Evolutionary conservation across 306 rosid genomes (phyloP).

Genomic region (Ceratonia siliqua): DNA sequence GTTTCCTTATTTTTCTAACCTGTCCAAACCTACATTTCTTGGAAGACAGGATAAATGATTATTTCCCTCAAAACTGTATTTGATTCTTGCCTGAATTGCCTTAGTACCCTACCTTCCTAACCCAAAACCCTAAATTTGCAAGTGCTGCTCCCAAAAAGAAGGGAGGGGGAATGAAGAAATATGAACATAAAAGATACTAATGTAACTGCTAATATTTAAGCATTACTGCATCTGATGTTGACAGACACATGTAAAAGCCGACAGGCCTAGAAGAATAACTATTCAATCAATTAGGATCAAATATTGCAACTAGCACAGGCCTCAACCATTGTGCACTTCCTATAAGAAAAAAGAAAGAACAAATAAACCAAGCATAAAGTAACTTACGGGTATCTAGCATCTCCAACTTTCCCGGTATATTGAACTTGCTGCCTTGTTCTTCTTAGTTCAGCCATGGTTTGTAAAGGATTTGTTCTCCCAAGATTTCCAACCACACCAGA

Average conservation of each 20-base stretch:
- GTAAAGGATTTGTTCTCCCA: constrained; percentile 92
- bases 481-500: constrained; percentile 87
- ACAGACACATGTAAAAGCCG: neutral
- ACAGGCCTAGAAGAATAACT: neutral
- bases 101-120: neutral
- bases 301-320: neutral
- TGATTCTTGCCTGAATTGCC: neutral
- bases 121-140: neutral
- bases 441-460: constrained; percentile 84
- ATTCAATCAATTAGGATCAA: neutral
- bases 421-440: constrained; percentile 93
- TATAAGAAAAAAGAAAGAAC: neutral
- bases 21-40: neutral
- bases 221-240: neutral
- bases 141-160: neutral
- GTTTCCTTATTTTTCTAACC: constrained; percentile 4
- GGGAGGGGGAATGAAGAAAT: neutral
- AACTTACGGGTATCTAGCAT: constrained; percentile 98
- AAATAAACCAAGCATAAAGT: constrained; percentile 29
- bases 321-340: neutral
- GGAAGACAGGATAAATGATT: neutral
- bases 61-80: neutral
- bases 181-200: neutral
- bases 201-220: constrained; percentile 2
- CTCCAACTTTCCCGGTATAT: constrained; percentile 96